Base-by-base conservation (phyloP, 331 rosid species). In the Quercus lobata region DNA sequence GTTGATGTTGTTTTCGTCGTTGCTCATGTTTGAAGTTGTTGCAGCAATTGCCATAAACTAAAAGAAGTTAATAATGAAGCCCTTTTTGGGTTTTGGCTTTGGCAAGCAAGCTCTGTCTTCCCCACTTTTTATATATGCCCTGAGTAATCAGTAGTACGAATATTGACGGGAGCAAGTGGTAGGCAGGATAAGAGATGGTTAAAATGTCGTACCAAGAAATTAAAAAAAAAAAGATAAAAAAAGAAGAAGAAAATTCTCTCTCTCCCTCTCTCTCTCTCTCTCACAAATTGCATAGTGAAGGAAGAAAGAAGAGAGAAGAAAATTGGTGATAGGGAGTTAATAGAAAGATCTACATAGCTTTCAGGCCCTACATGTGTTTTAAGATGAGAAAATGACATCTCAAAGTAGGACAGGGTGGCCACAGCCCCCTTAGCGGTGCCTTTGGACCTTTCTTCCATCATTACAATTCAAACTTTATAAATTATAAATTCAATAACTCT, bases 31-130 rank as follows among this genome's bases (percentile, higher is more conserved):
- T 84, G 82, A 83, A 80, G 79, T 37, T 17, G 86, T 89, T 88
- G 90, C 91, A 86, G 90, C 91, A 87, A 94, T 86, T 86, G 92
- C 98, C 97, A 94, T 94, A 83, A 76, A 87, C 82, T 76, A 69
- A 76, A 70, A 56, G 53, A 52, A 69, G 54, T 63, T 63, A 18
- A 18, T 63, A 18, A 18, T 54, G 49, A 57, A 72, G 55, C 78
- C 30, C 61, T 57, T 34, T 68, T 77, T 53, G 60, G 77, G 32
- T n/a, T 79, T 81, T 72, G 74, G 78, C 69, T 49, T 49, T 49
- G 55, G 55, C 55, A 49, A 49, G 5, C 5, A 15, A 15, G 6
- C 55, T 49, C 5, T 49, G 55, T 11, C 76, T 62, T 63, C 35
- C 78, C 78, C n/a, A 6, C 19, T 32, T 7, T 75, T 84, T 84